Base-by-base conservation (phyloP, 1,139 yeast genomes). In the Saccharomyces hybrid region DNA sequence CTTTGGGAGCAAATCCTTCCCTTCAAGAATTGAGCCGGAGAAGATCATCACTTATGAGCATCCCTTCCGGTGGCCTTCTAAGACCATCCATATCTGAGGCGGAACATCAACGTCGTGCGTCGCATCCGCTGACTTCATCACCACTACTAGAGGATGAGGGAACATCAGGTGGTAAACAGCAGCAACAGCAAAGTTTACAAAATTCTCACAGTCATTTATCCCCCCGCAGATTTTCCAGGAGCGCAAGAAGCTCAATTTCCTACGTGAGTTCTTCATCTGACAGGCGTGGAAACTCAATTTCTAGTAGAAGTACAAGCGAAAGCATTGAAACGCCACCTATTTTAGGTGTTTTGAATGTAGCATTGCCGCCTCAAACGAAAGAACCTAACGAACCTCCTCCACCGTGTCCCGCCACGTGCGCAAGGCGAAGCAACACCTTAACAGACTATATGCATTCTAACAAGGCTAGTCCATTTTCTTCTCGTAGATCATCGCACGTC, bases 331-430 rank as follows among this genome's bases (percentile, higher is more conserved):
- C 60, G 49, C 46, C 57, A 49, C 41, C 67, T 50, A 42, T 56
- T 56, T 44, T 59, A 57, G 52, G 78, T 6, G 53, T 59, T n/a
- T 42, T 65, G 38, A 63, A 61, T 51, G 53, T 63, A 27, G 52
- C 75, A 38, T 69, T 83, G 4, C 87, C 88, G 1, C 79, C 84
- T 0, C 81, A 75, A 58, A 44, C 55, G 50, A 55, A 50, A 47
- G 60, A 57, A 3, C 66, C 66, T 9, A 56, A 48, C 5, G 62
- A 60, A 19, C 62, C 66, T 3, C 50, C 61, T 38, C 66, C 66
- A 23, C 54, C 64, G 8, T 51, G 55, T 3, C 64, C 65, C 1
- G 8, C 55, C 48, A n/a, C 52, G 26, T 3, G 50, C 51, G 13
- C 59, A 26, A 54, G 54, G 19, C 59, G 62, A 42, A 52, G 51